Evolutionary conservation across 805 yeast species (phyloP).

Genomic region (Candida broadrunensis): DNA sequence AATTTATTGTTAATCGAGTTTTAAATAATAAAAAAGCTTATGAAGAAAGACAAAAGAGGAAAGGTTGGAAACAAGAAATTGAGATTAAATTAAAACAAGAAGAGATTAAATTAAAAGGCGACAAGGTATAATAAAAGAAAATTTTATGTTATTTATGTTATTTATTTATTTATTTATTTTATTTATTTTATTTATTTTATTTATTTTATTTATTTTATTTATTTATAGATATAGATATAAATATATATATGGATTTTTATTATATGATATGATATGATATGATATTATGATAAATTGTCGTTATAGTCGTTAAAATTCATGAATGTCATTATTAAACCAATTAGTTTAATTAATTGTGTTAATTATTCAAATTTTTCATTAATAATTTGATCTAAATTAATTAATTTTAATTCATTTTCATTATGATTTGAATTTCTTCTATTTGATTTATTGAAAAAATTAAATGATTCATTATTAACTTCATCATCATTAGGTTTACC

Average conservation of each 20-base stretch:
- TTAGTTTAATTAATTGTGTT: no score
- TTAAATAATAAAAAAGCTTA: constrained; percentile 63
- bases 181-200: no score
- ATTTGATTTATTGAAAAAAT: constrained; percentile 15
- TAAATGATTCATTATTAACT: constrained; percentile 21
- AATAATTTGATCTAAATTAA: constrained; percentile 16
- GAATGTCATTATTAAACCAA: no score
- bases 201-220: no score
- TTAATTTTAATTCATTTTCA: constrained; percentile 26
- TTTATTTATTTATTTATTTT: no score
- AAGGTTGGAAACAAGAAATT: constrained; percentile 72
- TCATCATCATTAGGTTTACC: constrained; percentile 75
- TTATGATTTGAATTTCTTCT: constrained; percentile 42
- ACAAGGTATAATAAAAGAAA: constrained; percentile 2
- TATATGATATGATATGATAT: no score
- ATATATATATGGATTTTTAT: not conserved
- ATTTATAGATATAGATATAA: not conserved
- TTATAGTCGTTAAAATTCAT: no score
- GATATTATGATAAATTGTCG: no score
- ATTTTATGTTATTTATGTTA: not conserved
- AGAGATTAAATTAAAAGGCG: constrained; percentile 11
- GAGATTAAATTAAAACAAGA: constrained; percentile 27
- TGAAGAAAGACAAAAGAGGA: constrained; percentile 81
- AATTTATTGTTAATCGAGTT: constrained; percentile 74
- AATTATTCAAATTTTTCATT: no score